Evolutionary conservation across 805 yeast genomes (phyloP).

Genomic region (Candida maltosa): DNA sequence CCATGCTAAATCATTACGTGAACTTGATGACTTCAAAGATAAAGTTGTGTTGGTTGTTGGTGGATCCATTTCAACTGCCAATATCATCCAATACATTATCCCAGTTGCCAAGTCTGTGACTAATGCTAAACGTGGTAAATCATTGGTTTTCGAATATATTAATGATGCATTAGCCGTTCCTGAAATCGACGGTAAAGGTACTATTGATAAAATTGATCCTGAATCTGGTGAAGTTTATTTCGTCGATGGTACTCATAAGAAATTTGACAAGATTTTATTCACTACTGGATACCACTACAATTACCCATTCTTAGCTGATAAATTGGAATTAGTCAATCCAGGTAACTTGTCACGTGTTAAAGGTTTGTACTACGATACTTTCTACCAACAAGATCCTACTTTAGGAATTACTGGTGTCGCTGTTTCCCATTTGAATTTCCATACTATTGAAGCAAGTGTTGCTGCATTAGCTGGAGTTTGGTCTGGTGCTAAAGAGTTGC

Average conservation of each 20-base stretch:
- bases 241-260: constrained; percentile 21
- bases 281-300: constrained; percentile 53
- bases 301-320: constrained; percentile 36
- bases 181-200: constrained; percentile 26
- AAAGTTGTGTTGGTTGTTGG: constrained; percentile 43
- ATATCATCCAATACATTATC: constrained; percentile 40
- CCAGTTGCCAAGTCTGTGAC: constrained; percentile 24
- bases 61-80: constrained; percentile 39
- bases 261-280: constrained; percentile 39
- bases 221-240: constrained; percentile 22
- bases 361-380: constrained; percentile 36
- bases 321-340: constrained; percentile 20
- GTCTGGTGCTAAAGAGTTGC: constrained; percentile 37
- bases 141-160: constrained; percentile 31
- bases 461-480: constrained; percentile 60
- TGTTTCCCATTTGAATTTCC: constrained; percentile 43
- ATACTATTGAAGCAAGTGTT: constrained; percentile 48
- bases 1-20: constrained; percentile 58
- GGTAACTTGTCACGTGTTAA: constrained; percentile 29
- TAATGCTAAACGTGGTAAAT: constrained; percentile 23
- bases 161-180: constrained; percentile 35
- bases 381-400: constrained; percentile 41
- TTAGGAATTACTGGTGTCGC: constrained; percentile 40
- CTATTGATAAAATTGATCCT: constrained; percentile 18
- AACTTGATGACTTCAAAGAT: constrained; percentile 40